These are phyloP conservation scores for Penicillium crystallinum DNA, from an alignment of 495 filamentous ascomycete species.

Conservation along the genomic window DNA sequence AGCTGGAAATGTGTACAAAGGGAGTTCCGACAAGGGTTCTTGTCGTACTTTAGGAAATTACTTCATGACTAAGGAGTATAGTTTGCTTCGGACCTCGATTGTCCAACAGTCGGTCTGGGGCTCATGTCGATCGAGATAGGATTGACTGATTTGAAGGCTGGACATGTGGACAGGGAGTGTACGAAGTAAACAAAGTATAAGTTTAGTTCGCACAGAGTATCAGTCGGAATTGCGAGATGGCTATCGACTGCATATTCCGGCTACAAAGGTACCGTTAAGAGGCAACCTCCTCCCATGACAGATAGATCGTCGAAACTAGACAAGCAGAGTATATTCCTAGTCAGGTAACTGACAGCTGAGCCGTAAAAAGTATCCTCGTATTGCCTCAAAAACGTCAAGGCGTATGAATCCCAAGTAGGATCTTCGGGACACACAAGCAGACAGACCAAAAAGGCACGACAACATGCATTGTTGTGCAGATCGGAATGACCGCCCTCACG, in stretches of 20 bases:
- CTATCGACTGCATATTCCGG: neutral
- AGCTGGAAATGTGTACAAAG: neutral
- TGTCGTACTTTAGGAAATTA: neutral
- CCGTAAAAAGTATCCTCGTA: constrained; percentile 2
- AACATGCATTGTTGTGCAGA: constrained; percentile 8
- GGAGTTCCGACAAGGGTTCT: neutral
- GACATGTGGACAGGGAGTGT: neutral
- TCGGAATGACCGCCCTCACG: constrained; percentile 8
- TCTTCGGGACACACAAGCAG: constrained; percentile 18
- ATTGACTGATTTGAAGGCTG: neutral
- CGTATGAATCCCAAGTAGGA: constrained; percentile 13
- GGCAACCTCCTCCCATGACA: neutral
- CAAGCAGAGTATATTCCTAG: neutral
- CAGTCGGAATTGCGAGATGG: neutral
- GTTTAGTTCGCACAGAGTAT: constrained; percentile 5
- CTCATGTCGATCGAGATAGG: constrained; percentile 3
- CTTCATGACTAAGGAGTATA: neutral
- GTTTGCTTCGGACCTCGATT: neutral
- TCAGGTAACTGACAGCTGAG: neutral
- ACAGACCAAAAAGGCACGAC: neutral
- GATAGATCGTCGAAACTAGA: neutral
- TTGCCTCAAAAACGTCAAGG: constrained; percentile 6
- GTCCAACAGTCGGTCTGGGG: neutral
- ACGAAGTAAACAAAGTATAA: neutral
- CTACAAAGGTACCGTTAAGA: constrained; percentile 2